phyloP scores from a whole-genome alignment of 2,329 filamentous ascomycete species.

The Penicillium hesseltinei region DNA sequence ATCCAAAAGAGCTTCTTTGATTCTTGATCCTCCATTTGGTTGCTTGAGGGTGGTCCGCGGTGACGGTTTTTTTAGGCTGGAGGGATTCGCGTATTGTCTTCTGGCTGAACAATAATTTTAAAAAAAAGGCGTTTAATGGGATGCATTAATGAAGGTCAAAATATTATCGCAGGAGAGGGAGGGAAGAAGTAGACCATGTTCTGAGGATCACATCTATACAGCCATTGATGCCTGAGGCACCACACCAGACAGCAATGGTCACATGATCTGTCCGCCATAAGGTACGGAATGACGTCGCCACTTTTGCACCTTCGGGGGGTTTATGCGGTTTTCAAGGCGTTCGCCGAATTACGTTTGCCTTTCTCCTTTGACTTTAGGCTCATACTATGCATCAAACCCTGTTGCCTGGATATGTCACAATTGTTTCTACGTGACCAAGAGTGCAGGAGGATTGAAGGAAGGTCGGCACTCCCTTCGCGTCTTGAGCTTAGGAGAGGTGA shows the following conservation, averaged over 20 bases:
- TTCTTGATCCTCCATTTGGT: too few relatives aligned
- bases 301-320: slow-evolving; percentile 11
- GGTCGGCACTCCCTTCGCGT: slow-evolving; percentile 24
- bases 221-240: background rate
- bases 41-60: too few relatives aligned
- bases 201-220: background rate
- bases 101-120: too few relatives aligned
- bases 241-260: background rate
- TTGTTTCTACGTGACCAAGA: slow-evolving; percentile 22
- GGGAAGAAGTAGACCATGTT: too few relatives aligned
- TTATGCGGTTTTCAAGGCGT: background rate
- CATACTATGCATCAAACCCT: slow-evolving; percentile 12
- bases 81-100: too few relatives aligned
- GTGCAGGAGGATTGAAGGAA: slow-evolving; percentile 28
- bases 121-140: too few relatives aligned
- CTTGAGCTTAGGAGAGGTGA: slow-evolving; percentile 21
- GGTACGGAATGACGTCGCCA: slow-evolving; percentile 23
- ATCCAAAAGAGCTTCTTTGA: too few relatives aligned
- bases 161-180: too few relatives aligned
- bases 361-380: background rate
- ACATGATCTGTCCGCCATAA: slow-evolving; percentile 13
- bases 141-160: too few relatives aligned
- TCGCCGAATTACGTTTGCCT: background rate
- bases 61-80: too few relatives aligned
- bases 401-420: slow-evolving; percentile 27